These are phyloP conservation scores for Nasturtium officinale DNA, from an alignment of 345 rosid genomes.

Conservation along the genomic window DNA sequence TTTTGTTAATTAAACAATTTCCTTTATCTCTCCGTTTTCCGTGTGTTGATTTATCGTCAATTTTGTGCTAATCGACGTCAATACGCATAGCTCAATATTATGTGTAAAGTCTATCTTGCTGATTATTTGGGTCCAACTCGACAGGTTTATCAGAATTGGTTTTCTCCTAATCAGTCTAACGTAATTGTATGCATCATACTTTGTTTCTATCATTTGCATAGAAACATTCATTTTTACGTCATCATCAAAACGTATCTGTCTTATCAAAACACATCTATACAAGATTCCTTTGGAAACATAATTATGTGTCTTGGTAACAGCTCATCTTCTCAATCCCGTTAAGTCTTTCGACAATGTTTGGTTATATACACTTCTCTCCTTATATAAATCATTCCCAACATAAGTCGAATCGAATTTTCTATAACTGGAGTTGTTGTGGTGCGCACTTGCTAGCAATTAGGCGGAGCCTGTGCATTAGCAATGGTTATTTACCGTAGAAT, in stretches of 20 bases:
- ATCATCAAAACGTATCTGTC: neutral
- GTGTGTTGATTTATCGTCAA: slow-evolving; percentile 30
- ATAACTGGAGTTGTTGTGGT: neutral
- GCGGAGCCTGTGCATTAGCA: slow-evolving; percentile 28
- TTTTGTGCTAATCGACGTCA: slow-evolving; percentile 35
- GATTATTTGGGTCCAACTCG: slow-evolving; percentile 45
- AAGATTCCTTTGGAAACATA: slow-evolving; percentile 11
- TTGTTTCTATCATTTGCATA: neutral
- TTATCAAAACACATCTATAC: neutral
- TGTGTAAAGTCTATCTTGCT: slow-evolving; percentile 37
- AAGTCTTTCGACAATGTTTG: too few species aligned
- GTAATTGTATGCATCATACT: slow-evolving; percentile 21
- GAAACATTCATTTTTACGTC: slow-evolving; percentile 1
- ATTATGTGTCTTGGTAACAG: neutral
- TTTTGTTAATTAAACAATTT: slow-evolving; percentile 1
- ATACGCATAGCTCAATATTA: slow-evolving; percentile 23
- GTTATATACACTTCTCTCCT: too few species aligned
- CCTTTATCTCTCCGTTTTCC: neutral
- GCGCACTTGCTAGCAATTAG: slow-evolving; percentile 14
- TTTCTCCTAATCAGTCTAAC: slow-evolving; percentile 5
- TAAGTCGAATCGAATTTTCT: neutral
- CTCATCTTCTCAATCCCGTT: too few species aligned
- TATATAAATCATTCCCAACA: too few species aligned
- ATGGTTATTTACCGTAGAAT: slow-evolving; percentile 17
- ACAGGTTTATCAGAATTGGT: slow-evolving; percentile 29